A percentile compares a stretch with the other conserved stretches of the same genome.
Conservation (phyloP, 495 filamentous ascomycete species). For the Margaritispora aquatica region DNA sequence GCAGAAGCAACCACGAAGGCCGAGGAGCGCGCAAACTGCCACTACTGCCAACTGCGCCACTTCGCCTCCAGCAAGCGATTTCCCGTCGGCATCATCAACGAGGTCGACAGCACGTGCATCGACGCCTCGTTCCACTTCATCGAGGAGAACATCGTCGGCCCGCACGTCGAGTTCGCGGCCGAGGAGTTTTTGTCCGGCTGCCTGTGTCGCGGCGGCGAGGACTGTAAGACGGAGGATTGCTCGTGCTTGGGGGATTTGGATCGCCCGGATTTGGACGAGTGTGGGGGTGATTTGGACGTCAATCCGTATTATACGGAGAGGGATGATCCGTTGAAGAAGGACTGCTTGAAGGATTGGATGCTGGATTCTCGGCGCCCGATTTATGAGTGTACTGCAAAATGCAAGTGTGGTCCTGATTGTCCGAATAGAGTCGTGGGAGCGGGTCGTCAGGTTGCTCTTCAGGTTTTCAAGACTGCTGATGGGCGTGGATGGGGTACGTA, state of each 20-base stretch:
- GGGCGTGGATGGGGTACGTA: slow-evolving; percentile 72
- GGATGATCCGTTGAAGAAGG: neutral
- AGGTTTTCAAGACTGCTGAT: slow-evolving; percentile 69
- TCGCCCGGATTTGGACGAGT: slow-evolving; percentile 9
- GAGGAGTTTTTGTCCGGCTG: slow-evolving; percentile 49
- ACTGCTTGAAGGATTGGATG: slow-evolving; percentile 20
- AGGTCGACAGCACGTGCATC: slow-evolving; percentile 40
- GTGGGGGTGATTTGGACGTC: slow-evolving; percentile 15
- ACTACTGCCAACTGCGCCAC: slow-evolving; percentile 44
- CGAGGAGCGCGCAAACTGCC: slow-evolving; percentile 27
- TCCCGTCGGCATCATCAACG: slow-evolving; percentile 30
- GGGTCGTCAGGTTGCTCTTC: slow-evolving; percentile 65
- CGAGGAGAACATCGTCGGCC: slow-evolving; percentile 34
- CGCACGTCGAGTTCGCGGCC: slow-evolving; percentile 39
- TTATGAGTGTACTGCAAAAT: slow-evolving; percentile 76
- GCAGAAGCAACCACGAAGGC: too few relatives aligned
- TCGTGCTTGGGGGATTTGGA: slow-evolving; percentile 47
- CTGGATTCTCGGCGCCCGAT: slow-evolving; percentile 54
- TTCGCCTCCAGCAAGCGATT: slow-evolving; percentile 32
- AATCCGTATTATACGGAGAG: slow-evolving; percentile 30
- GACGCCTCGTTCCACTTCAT: slow-evolving; percentile 46
- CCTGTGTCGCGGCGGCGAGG: slow-evolving; percentile 36
- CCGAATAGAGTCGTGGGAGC: slow-evolving; percentile 76
- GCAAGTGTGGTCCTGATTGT: slow-evolving; percentile 60
- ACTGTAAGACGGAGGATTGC: slow-evolving; percentile 44